phyloP scores from a whole-genome alignment of 306 rosid genomes.

The Acmispon strigosus region DNA sequence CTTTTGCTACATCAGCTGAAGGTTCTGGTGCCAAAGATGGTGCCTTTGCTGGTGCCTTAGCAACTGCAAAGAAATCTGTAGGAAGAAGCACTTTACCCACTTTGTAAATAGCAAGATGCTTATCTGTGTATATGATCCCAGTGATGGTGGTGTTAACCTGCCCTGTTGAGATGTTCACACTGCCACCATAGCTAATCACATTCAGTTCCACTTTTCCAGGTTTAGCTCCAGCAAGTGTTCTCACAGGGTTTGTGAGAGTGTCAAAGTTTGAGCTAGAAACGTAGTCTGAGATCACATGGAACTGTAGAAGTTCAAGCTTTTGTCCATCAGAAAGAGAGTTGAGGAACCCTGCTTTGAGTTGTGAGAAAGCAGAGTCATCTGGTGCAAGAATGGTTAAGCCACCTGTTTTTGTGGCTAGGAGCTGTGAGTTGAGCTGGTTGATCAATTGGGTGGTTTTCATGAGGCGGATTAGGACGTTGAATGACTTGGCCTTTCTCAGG shows the following conservation, averaged over 20 bases:
- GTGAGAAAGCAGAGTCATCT: constrained; percentile 43
- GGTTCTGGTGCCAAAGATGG: constrained; percentile 29
- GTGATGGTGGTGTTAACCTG: constrained; percentile 54
- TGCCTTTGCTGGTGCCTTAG: constrained; percentile 33
- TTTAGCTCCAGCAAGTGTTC: constrained; percentile 58
- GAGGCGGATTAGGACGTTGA: constrained; percentile 42
- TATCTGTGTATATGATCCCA: constrained; percentile 52
- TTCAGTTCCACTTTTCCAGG: constrained; percentile 44
- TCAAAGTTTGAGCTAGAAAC: constrained; percentile 55
- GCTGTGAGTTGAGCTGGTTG: constrained; percentile 53
- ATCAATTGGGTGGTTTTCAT: constrained; percentile 55
- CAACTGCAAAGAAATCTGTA: constrained; percentile 31
- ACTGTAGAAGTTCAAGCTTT: constrained; percentile 52
- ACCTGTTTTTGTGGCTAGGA: constrained; percentile 35
- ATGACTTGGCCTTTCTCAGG: constrained; percentile 46
- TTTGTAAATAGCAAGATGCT: constrained; percentile 57
- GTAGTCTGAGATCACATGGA: constrained; percentile 43
- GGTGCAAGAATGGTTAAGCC: constrained; percentile 56
- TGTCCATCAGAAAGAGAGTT: constrained; percentile 46
- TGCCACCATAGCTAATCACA: constrained; percentile 49
- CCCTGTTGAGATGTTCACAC: constrained; percentile 55
- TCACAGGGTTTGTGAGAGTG: constrained; percentile 52
- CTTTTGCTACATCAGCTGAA: constrained; percentile 1
- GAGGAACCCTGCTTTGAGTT: constrained; percentile 58
- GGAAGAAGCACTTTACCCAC: constrained; percentile 58